Evolutionary conservation across 192 early-diverging fungal genomes (phyloP), one percentile per base, ranked within the genome.

Genomic region (Helicostylum pulchrum): DNA sequence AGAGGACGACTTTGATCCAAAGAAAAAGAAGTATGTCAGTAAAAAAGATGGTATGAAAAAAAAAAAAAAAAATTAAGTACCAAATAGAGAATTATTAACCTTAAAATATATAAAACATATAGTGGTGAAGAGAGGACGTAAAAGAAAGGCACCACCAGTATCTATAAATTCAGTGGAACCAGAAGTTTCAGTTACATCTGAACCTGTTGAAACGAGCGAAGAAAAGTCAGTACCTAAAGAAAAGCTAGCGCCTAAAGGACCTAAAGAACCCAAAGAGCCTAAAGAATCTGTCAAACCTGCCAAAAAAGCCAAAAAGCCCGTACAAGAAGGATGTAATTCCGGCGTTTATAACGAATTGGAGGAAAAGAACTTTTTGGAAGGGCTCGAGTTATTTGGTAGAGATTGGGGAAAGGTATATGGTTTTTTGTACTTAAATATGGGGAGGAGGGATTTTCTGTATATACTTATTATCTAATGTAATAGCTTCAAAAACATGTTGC

Each of bases 281-380:
- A 2, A 44, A n/a, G 62, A 52, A 63, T 12, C 12, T 32, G 74
- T 65, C 57, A 66, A 78, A 20, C 23, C 67, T 54, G 21, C 50
- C 69, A 45, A 77, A 73, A 45, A 54, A 58, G 51, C 77, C 79
- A 0, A 79, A 76, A 53, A 82, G 70, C 48, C 79, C 69, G 59
- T 84, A 55, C 67, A 78, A 62, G 48, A 49, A 12, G 85, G 77
- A 52, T 73, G 83, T 36, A 87, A 84, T 36, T 82, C 83, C 4
- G 94, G 94, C 12, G 86, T 84, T 6, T 96, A 92, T 63, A 83
- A 85, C 0, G 90, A 90, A 44, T 80, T 80, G 6, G 94, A 96
- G 64, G 86, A 93, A 69, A 62, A 60, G 14, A 71, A 66, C 51
- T 96, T 96, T 67, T 64, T 86, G 7, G 87, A 90, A 50, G 94